phyloP scores from a whole-genome alignment of 192 early-diverging fungal species.

The Umbelopsis isabellina region DNA sequence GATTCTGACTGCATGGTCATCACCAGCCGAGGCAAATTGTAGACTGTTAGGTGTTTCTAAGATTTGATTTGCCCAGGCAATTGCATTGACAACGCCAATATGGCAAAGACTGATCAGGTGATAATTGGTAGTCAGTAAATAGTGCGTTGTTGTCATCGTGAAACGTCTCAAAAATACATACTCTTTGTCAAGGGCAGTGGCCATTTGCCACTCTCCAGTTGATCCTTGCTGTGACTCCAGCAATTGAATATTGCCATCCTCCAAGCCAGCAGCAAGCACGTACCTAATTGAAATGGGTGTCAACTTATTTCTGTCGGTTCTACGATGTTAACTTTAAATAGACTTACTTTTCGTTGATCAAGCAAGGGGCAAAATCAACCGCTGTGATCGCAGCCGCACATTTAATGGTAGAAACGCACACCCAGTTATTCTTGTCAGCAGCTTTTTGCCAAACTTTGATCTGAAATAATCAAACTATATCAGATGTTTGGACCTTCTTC shows the following conservation, averaged over 20 bases:
- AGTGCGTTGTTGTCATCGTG: neutral
- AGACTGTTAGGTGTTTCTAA: slow-evolving; percentile 26
- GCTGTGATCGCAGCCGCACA: slow-evolving; percentile 84
- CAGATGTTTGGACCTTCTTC: neutral
- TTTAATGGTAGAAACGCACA: slow-evolving; percentile 64
- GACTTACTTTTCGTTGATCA: slow-evolving; percentile 41
- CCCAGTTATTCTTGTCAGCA: slow-evolving; percentile 36
- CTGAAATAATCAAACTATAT: slow-evolving; percentile 16
- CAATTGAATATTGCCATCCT: slow-evolving; percentile 77
- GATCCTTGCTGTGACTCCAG: slow-evolving; percentile 36
- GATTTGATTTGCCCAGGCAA: slow-evolving; percentile 66
- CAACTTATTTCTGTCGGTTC: neutral
- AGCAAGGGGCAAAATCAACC: slow-evolving; percentile 71
- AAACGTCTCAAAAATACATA: slow-evolving; percentile 34
- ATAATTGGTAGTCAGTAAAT: neutral
- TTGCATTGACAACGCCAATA: slow-evolving; percentile 55
- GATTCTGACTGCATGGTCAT: slow-evolving; percentile 77
- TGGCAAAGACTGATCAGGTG: slow-evolving; percentile 47
- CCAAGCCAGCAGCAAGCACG: slow-evolving; percentile 79
- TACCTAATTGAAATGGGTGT: slow-evolving; percentile 50
- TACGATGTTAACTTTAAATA: neutral
- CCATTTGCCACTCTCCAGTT: slow-evolving; percentile 37
- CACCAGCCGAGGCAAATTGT: slow-evolving; percentile 70
- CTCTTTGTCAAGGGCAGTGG: slow-evolving; percentile 50
- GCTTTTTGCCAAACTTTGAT: slow-evolving; percentile 73